These are phyloP conservation scores for Phytophthora cactorum DNA, from an alignment of 352 stramenopile genomes.

Conservation along the genomic window DNA sequence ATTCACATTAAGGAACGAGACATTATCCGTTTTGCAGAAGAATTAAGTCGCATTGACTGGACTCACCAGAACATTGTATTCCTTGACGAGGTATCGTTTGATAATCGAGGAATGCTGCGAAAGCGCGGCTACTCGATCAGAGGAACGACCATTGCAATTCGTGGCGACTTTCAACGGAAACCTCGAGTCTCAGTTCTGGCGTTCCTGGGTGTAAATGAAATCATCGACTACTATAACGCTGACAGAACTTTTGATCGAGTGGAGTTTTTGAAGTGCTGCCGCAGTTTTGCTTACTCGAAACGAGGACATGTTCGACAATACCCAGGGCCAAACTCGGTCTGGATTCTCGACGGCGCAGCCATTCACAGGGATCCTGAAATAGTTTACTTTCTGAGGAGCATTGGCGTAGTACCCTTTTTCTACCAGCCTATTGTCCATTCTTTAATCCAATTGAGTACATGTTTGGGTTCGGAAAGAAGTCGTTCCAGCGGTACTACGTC, in stretches of 20 bases:
- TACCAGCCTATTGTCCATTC: not conserved
- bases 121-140: not conserved
- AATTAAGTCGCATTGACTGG: not conserved
- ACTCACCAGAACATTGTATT: not conserved
- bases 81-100: not conserved
- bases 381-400: not conserved
- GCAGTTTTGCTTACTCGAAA: not conserved
- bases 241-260: not conserved
- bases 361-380: constrained; percentile 1
- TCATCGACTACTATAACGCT: not conserved
- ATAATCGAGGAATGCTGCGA: not conserved
- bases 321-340: not conserved
- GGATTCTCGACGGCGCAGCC: not conserved
- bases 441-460: not conserved
- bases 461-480: not conserved
- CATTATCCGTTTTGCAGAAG: not conserved
- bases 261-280: not conserved
- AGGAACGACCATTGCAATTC: not conserved
- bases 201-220: not conserved
- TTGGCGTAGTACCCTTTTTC: not conserved
- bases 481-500: not conserved
- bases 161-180: not conserved
- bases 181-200: not conserved
- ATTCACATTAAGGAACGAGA: not conserved
- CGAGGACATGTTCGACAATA: not conserved